Evolutionary conservation across 2,329 filamentous ascomycete species (phyloP), one percentile per base, ranked within the genome.

Genomic region (Colletotrichum camelliae): DNA sequence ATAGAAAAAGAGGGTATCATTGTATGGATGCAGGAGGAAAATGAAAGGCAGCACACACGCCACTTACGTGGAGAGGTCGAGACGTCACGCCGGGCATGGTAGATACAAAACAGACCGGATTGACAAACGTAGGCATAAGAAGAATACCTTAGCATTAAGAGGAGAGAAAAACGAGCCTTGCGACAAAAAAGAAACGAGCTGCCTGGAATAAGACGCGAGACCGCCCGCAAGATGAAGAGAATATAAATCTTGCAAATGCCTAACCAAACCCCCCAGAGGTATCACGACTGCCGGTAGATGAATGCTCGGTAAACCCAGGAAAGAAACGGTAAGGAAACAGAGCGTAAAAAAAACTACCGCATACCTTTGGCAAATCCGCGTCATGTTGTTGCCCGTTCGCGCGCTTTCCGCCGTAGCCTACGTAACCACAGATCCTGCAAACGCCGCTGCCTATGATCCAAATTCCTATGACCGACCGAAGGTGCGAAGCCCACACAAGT

Each of bases 291-390:
- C 72, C 74, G 24, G 37, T 78, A 58, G 65, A 78, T 57, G 33
- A 72, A 75, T 80, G 79, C 75, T 71, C 79, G 67, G 48, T 65
- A 70, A 73, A 75, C 70, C 74, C 67, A 73, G 67, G 37, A 58
- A 64, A 69, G 61, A 64, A 62, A 79, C 80, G 80, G 70, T 79
- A 74, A 77, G 75, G 75, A 76, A 80, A 76, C 78, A 78, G 77
- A 62, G 43, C 64, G 69, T 33, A 68, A 33, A 31, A 67, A 67
- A 65, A 60, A 67, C 73, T 62, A 67, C n/a, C 43, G 52, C 70
- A 52, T 15, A 29, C 31, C 33, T 15, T 29, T 57, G 27, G 60
- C 21, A 24, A n/a, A 24, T 21, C 37, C 62, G 37, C 62, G 16
- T 31, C 37, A 48, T 66, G 12, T 18, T 48, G 35, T 66, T 66